These are phyloP conservation scores for Letharia columbiana DNA, from an alignment of 495 filamentous ascomycete species.

Conservation along the genomic window DNA sequence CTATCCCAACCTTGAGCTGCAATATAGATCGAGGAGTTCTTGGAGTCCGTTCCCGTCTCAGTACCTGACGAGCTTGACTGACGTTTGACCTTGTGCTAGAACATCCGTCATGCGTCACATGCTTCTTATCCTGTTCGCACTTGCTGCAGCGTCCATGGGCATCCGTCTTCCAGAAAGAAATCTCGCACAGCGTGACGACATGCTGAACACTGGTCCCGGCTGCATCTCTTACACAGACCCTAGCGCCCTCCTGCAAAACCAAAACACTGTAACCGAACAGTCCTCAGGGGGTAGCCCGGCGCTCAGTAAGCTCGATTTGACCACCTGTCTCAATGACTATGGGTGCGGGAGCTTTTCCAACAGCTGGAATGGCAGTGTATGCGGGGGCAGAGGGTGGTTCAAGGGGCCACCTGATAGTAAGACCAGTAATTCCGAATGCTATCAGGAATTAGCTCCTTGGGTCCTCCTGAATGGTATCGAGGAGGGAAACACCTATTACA, in stretches of 20 bases:
- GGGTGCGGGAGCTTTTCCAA: constrained; percentile 1
- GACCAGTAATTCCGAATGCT: neutral
- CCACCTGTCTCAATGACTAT: neutral
- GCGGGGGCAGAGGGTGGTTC: constrained; percentile 7
- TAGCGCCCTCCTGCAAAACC: neutral
- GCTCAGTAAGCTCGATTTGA: neutral
- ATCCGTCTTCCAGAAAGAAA: neutral
- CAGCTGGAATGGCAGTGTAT: constrained; percentile 4
- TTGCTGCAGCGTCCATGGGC: neutral
- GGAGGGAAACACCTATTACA: neutral
- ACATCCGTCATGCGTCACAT: neutral
- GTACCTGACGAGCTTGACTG: neutral
- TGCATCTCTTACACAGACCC: neutral
- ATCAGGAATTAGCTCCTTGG: neutral
- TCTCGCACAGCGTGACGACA: neutral
- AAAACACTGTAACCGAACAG: neutral
- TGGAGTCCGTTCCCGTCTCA: neutral
- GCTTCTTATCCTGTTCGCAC: neutral
- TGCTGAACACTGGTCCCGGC: neutral
- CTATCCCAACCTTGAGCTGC: neutral
- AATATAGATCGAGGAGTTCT: neutral
- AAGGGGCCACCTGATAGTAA: neutral
- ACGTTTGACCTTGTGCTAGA: neutral
- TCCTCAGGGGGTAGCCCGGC: neutral
- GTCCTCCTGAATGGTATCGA: neutral